Conservation (phyloP, 495 filamentous ascomycete species). For the Tuber microsphaerosporum region DNA sequence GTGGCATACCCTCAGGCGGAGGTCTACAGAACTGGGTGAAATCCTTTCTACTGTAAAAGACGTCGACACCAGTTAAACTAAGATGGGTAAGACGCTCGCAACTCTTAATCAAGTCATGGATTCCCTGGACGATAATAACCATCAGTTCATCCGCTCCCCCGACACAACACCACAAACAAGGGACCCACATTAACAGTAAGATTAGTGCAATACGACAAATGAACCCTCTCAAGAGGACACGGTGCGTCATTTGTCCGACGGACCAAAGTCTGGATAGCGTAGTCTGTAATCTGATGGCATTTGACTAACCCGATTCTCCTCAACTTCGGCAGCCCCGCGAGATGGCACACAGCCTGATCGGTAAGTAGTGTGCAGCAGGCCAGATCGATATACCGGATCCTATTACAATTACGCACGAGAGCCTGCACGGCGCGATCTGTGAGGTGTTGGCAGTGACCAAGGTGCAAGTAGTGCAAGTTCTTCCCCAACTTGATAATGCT, state of each 20-base stretch:
- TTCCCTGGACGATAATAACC: conserved; percentile 58
- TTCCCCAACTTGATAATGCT: conserved; percentile 85
- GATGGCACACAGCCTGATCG: conserved; percentile 72
- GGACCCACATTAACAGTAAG: conserved; percentile 67
- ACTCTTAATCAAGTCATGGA: conserved; percentile 77
- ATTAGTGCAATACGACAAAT: conserved; percentile 89
- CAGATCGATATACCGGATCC: conserved; percentile 94
- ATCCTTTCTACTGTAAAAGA: conserved; percentile 67
- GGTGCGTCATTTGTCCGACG: conserved; percentile 41
- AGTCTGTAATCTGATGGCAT: conserved; percentile 79
- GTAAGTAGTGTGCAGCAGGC: conserved; percentile 90
- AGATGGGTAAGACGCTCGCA: conserved; percentile 91
- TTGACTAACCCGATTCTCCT: conserved; percentile 93
- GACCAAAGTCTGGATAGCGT: conserved; percentile 62
- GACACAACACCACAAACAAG: background rate
- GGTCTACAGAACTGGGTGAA: conserved; percentile 76
- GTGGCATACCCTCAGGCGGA: conserved; percentile 60
- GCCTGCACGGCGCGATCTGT: conserved; percentile 78
- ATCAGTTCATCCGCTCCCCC: conserved; percentile 11
- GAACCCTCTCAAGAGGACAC: conserved; percentile 74
- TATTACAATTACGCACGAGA: conserved; percentile 77
- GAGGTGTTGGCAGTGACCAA: conserved; percentile 87
- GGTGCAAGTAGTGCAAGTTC: conserved; percentile 90
- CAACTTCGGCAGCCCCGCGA: conserved; percentile 83
- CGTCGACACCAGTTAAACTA: conserved; percentile 88